Conservation (phyloP, 2,329 filamentous ascomycete species). For the Pyrenochaeta sp. region DNA sequence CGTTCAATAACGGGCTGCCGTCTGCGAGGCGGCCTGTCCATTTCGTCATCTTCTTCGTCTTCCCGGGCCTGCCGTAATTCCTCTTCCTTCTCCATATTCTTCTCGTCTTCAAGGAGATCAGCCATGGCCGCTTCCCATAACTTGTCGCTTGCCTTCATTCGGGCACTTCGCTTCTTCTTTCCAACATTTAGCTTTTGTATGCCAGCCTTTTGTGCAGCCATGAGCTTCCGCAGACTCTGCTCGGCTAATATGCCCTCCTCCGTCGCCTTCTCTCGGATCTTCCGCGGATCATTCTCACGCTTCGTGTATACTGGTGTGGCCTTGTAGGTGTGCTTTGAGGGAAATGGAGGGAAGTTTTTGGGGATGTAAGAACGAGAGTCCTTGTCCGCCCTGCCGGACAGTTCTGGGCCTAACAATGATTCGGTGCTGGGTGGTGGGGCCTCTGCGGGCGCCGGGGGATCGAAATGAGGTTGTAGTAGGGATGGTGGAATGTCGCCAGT, state of each 20-base stretch:
- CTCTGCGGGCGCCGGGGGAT: constrained; percentile 50
- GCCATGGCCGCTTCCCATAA: constrained; percentile 65
- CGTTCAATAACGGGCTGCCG: constrained; percentile 40
- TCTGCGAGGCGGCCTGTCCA: constrained; percentile 30
- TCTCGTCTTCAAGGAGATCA: constrained; percentile 55
- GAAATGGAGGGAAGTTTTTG: constrained; percentile 67
- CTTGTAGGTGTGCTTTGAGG: constrained; percentile 70
- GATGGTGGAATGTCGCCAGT: constrained; percentile 45
- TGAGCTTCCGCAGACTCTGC: constrained; percentile 68
- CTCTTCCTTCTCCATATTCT: constrained; percentile 34
- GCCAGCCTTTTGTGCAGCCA: constrained; percentile 58
- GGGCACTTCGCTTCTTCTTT: constrained; percentile 50
- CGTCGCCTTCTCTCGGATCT: constrained; percentile 68
- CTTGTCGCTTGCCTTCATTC: constrained; percentile 54
- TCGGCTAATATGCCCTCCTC: constrained; percentile 71
- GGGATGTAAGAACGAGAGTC: constrained; percentile 63
- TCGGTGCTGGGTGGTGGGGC: constrained; percentile 53
- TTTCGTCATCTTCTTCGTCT: constrained; percentile 28
- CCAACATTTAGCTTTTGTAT: constrained; percentile 43
- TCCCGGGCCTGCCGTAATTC: constrained; percentile 25
- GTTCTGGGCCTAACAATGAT: constrained; percentile 59
- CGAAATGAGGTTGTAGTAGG: constrained; percentile 51
- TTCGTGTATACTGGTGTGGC: constrained; percentile 65
- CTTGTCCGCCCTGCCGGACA: constrained; percentile 57
- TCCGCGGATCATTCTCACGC: constrained; percentile 66